Percentiles rank a stretch among this genome's conserved stretches.
These are phyloP conservation scores for Elaeis guineensis DNA, from an alignment of 176 grass and related monocot species.

Conservation along the genomic window DNA sequence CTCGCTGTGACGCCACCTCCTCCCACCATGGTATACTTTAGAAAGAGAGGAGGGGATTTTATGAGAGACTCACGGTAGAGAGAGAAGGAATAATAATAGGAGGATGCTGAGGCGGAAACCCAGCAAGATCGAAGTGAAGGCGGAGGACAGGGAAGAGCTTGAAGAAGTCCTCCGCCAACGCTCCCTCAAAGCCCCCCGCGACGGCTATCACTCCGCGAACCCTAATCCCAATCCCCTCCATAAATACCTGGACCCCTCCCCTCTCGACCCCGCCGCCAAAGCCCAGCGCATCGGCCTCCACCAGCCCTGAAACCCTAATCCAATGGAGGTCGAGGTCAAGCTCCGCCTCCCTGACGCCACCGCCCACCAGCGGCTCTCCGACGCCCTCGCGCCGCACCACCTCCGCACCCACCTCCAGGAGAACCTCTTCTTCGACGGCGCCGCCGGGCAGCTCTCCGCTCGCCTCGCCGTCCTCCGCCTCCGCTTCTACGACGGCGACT, in stretches of 20 bases:
- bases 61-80: no score
- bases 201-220: not conserved
- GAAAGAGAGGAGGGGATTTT: no score
- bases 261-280: slow-evolving; percentile 42
- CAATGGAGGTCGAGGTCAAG: slow-evolving; percentile 90
- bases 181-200: slow-evolving; percentile 7
- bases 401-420: slow-evolving; percentile 58
- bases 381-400: slow-evolving; percentile 45
- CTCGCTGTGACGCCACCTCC: no score
- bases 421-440: slow-evolving; percentile 81
- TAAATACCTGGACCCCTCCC: slow-evolving; percentile 43
- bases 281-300: slow-evolving; percentile 65
- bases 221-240: slow-evolving; percentile 39
- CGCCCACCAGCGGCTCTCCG: slow-evolving; percentile 63
- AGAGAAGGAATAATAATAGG: not conserved
- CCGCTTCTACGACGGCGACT: slow-evolving; percentile 50
- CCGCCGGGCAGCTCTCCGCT: slow-evolving; percentile 43
- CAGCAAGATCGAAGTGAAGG: slow-evolving; percentile 61
- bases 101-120: slow-evolving; percentile 66
- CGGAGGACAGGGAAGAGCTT: slow-evolving; percentile 69
- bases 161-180: slow-evolving; percentile 44
- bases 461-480: slow-evolving; percentile 57
- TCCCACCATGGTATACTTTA: no score
- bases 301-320: slow-evolving; percentile 8
- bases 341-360: slow-evolving; percentile 59